Evolutionary conservation across 2,329 filamentous ascomycete genomes (phyloP), one percentile per base, ranked within the genome.

Genomic region (Chrysosporium queenslandicum): DNA sequence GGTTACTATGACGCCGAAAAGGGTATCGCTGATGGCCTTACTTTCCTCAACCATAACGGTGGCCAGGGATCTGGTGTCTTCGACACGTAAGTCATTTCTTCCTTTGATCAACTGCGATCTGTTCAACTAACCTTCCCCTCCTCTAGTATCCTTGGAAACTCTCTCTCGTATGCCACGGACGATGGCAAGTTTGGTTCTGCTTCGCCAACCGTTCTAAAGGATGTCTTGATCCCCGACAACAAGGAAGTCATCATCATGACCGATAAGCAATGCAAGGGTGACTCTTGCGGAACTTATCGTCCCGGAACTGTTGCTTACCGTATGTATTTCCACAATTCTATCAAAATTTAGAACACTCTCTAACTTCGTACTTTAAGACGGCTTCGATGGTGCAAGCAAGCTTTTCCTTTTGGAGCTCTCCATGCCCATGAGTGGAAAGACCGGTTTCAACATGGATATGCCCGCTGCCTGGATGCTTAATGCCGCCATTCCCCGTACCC

Each of bases 401-500:
- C 74, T 84, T 50, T 88, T 90, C 71, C 74, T 89, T 57, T 77
- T 86, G 60, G 78, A 87, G 60, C 86, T 89, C 66, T 72, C 74
- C 52, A 90, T 90, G 86, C 85, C 85, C 7, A 63, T 75, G 45
- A 77, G 78, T 53, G 77, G 76, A 55, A 64, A 72, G 49, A 69
- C 64, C 1, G 60, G 59, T n/a, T 73, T 72, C 60, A 78, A 81
- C 62, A 72, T 65, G 39, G 80, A 89, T 68, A 85, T 85, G 77
- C 85, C 86, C 7, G 82, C 85, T 39, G 77, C 84, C 66, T 90
- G 86, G 86, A 72, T 83, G 46, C 77, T 90, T 55, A 90, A 90
- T 68, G 81, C 79, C 16, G 76, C 79, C 55, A 86, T 90, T 56
- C 80, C 85, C 23, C 81, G 81, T 55, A 82, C 83, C 4, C 71